These are phyloP conservation scores for Sporisorium scitamineum DNA, from an alignment of 1,284 basidiomycete species.

Conservation along the genomic window DNA sequence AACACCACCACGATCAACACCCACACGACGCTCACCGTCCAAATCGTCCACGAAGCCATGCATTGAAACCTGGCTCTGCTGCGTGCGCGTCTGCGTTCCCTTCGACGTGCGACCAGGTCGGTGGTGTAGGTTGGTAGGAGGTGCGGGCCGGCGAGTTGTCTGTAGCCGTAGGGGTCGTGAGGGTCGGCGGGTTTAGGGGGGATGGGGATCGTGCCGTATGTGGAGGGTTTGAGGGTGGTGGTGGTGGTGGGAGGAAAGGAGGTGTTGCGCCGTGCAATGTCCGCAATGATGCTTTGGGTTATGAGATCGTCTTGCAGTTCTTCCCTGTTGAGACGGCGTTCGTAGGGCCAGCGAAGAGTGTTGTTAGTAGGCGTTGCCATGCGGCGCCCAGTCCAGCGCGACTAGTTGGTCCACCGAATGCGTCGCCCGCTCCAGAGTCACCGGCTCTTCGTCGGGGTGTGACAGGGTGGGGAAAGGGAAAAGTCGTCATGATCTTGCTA, in stretches of 20 bases:
- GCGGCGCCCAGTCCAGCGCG: constrained; percentile 3
- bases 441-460: constrained; percentile 14
- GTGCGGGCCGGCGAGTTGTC: constrained; percentile 42
- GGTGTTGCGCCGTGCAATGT: constrained; percentile 23
- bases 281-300: constrained; percentile 31
- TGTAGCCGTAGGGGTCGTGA: constrained; percentile 52
- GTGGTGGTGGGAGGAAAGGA: neutral
- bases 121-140: constrained; percentile 42
- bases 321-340: constrained; percentile 30
- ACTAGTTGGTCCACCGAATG: neutral
- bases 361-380: constrained; percentile 33
- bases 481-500: constrained; percentile 53
- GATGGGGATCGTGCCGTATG: constrained; percentile 24
- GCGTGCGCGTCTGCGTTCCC: constrained; percentile 36
- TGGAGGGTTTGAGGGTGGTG: neutral
- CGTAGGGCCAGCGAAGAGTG: constrained; percentile 49
- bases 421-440: neutral
- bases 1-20: constrained; percentile 27
- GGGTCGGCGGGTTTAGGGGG: constrained; percentile 8
- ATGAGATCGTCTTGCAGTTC: constrained; percentile 38
- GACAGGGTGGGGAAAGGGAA: constrained; percentile 51
- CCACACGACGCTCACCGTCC: constrained; percentile 36
- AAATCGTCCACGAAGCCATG: constrained; percentile 54
- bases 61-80: constrained; percentile 43
- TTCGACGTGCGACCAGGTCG: constrained; percentile 29